Base-by-base conservation (phyloP, 2,329 filamentous ascomycete genomes). In the Grosmannia penicillata region DNA sequence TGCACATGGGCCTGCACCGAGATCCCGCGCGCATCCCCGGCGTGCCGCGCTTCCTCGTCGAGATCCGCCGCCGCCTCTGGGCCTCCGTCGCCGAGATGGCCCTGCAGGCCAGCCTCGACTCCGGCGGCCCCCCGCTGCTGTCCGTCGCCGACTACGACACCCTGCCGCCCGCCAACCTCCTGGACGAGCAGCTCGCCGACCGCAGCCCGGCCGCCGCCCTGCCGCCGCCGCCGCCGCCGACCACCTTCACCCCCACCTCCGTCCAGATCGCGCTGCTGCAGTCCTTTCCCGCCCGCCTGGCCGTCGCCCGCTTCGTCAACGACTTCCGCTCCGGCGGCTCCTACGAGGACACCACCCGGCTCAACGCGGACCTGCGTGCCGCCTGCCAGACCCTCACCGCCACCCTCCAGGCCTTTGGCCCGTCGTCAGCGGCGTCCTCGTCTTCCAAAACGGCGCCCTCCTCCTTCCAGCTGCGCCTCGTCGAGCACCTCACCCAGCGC, bases 11-110 rank as follows among this genome's bases (percentile, higher is more conserved):
- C 3, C 42, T 72, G 3, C 66, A 72, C 39, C 53, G 62, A 35
- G 68, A 72, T 37, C 66, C 69, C 0, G 42, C 48, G 0, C 49
- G 53, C 3, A 47, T 70, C 0, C 53, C 58, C 0, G 52, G 51
- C 13, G 54, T 51, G 3, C 49, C 53, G 0, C 42, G 46, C 1
- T 56, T 62, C 28, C 51, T 53, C 1, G 51, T 56, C 1, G 68
- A 72, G 50, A 64, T 70, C 52, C 60, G 65, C 2, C 56, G 66
- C 6, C 55, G 69, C 8, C 42, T 72, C 2, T 72, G 68, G 68
- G 65, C 64, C 28, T 68, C 67, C 1, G 59, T 70, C 15, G 45
- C 70, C 0, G 69, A 73, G 47, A 36, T 72, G 0, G 46, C 51
- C 1, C 42, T 70, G 0, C 62, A 65, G 23, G 56, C 63, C 1